Percentiles rank a stretch among this genome's conserved stretches.
Conservation (phyloP, 2,329 filamentous ascomycete species). For the Claviceps sp. region DNA sequence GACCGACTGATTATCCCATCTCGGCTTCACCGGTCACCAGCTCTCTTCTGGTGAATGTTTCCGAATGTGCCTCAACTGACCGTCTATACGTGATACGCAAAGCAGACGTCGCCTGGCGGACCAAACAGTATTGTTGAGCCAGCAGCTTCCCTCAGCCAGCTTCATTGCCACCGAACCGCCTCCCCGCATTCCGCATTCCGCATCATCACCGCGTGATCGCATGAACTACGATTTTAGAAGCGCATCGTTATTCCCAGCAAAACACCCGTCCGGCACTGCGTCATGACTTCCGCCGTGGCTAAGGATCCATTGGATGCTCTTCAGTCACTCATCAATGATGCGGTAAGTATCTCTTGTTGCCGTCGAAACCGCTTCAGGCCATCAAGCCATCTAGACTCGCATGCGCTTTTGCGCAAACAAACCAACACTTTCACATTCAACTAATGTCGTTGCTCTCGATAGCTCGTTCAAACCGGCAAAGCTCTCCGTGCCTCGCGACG, state of each 20-base stretch:
- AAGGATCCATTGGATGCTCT: slow-evolving; percentile 32
- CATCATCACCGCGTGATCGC: neutral
- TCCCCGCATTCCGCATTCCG: too few relatives aligned
- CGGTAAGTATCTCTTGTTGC: slow-evolving; percentile 27
- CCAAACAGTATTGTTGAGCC: neutral
- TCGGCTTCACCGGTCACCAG: neutral
- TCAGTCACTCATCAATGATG: slow-evolving; percentile 40
- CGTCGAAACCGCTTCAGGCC: neutral
- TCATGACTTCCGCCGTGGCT: slow-evolving; percentile 15
- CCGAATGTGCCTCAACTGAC: neutral
- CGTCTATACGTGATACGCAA: neutral
- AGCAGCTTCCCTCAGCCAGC: neutral
- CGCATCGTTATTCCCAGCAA: neutral
- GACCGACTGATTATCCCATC: neutral
- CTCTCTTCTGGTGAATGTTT: neutral
- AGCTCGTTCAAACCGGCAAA: slow-evolving; percentile 48
- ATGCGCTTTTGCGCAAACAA: neutral
- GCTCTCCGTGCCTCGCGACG: slow-evolving; percentile 35
- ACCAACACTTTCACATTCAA: neutral
- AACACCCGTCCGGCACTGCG: neutral
- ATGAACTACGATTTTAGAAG: neutral
- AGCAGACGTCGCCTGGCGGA: neutral
- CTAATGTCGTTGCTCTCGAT: neutral
- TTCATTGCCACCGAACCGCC: neutral
- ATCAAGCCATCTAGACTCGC: neutral